Evolutionary conservation across 805 yeast genomes (phyloP).

Genomic region (Priceomyces castillae): DNA sequence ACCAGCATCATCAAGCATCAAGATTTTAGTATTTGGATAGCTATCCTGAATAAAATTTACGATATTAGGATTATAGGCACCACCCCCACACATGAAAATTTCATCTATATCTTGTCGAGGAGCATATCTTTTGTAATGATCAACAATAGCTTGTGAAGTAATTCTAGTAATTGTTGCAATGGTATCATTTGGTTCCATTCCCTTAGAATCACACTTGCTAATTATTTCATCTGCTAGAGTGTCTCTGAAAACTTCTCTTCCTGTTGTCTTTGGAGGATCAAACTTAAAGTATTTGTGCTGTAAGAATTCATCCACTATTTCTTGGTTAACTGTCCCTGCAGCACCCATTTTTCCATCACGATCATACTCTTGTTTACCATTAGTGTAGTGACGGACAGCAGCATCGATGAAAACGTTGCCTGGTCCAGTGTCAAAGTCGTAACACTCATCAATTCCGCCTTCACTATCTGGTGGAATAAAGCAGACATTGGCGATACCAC

Average conservation of each 20-base stretch:
- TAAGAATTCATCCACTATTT: constrained; percentile 17
- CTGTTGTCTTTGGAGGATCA: constrained; percentile 23
- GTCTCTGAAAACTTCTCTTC: constrained; percentile 24
- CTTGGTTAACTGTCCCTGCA: constrained; percentile 18
- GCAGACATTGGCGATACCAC: constrained; percentile 25
- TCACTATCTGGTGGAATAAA: constrained; percentile 17
- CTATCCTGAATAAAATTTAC: constrained; percentile 11
- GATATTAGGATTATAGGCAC: constrained; percentile 21
- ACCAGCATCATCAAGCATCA: constrained; percentile 12
- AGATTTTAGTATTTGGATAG: constrained; percentile 18
- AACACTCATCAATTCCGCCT: constrained; percentile 20
- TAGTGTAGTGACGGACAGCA: constrained; percentile 21
- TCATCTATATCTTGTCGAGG: constrained; percentile 15
- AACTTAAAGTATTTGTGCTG: constrained; percentile 15
- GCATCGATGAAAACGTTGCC: constrained; percentile 26
- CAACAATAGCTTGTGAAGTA: constrained; percentile 20
- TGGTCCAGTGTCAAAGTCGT: constrained; percentile 25
- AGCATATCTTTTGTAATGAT: constrained; percentile 15
- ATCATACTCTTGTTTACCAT: constrained; percentile 18
- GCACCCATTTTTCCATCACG: constrained; percentile 21
- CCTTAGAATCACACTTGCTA: constrained; percentile 8
- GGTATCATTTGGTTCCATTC: constrained; percentile 15
- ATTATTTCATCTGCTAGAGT: constrained; percentile 13
- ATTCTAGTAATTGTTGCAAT: constrained; percentile 24
- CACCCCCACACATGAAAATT: constrained; percentile 23